Evolutionary conservation across 1,284 basidiomycete genomes (phyloP).

Genomic region (Ganoderma boninense): DNA sequence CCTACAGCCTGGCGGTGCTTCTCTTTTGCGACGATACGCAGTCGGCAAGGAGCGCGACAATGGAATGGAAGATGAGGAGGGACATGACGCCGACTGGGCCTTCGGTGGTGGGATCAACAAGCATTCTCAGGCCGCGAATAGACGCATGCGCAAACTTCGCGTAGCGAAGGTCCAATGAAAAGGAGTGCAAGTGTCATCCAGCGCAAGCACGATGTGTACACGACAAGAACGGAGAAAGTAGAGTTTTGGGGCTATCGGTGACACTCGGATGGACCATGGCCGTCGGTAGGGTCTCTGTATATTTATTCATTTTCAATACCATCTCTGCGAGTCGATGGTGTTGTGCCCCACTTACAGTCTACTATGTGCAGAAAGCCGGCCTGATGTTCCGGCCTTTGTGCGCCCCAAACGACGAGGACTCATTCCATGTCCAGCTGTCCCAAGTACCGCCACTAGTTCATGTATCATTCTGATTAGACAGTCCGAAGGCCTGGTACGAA

Average conservation of each 20-base stretch:
- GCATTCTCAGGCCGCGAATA: slow-evolving; percentile 69
- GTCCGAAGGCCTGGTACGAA: not conserved
- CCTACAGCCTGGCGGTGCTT: slow-evolving; percentile 61
- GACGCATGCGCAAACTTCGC: slow-evolving; percentile 58
- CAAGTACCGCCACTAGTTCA: not conserved
- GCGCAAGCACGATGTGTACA: not conserved
- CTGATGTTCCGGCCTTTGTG: not conserved
- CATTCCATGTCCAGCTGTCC: not conserved
- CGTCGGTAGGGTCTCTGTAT: slow-evolving; percentile 4
- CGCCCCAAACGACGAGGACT: not conserved
- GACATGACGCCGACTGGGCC: slow-evolving; percentile 65
- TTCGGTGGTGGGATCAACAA: slow-evolving; percentile 80
- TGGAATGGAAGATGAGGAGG: not conserved
- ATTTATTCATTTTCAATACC: not conserved
- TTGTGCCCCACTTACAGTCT: slow-evolving; percentile 5
- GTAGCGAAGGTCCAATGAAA: slow-evolving; percentile 50
- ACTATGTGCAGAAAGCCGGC: not conserved
- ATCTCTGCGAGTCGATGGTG: not conserved
- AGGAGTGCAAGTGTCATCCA: not conserved
- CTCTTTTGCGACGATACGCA: slow-evolving; percentile 56
- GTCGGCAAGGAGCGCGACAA: slow-evolving; percentile 37
- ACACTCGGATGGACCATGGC: not conserved
- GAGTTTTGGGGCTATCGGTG: not conserved
- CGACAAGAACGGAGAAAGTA: not conserved
- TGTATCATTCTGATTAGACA: not conserved